These are phyloP conservation scores for Penicillium sp. DNA, from an alignment of 2,329 filamentous ascomycete genomes.

Conservation along the genomic window DNA sequence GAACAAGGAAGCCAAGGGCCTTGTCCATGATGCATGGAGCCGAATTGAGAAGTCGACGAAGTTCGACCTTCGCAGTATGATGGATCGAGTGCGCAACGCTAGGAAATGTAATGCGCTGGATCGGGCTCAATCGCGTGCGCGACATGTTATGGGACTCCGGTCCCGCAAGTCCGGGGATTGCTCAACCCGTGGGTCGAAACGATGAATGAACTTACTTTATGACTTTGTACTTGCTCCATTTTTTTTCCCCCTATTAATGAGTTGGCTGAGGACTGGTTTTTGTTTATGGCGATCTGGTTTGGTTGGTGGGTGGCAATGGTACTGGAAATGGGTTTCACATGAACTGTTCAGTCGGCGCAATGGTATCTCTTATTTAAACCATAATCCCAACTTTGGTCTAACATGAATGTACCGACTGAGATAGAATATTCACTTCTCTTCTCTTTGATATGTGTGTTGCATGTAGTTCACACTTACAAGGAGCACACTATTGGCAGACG, in stretches of 20 bases:
- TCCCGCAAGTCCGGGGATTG: constrained; percentile 10
- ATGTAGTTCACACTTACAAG: background rate
- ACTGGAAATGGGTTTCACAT: constrained; percentile 3
- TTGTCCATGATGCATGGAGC: constrained; percentile 29
- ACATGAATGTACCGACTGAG: background rate
- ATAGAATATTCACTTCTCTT: background rate
- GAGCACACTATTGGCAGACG: background rate
- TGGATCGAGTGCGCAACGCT: constrained; percentile 27
- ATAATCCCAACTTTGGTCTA: background rate
- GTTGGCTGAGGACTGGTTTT: constrained; percentile 12
- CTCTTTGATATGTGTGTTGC: background rate
- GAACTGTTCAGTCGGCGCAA: constrained; percentile 12
- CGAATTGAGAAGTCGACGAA: constrained; percentile 23
- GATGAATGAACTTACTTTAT: constrained; percentile 3
- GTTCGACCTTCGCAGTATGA: constrained; percentile 26
- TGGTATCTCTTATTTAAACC: constrained; percentile 8
- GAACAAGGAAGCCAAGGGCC: constrained; percentile 28
- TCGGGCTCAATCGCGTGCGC: constrained; percentile 36
- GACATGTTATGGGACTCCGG: constrained; percentile 27
- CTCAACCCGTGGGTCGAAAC: background rate
- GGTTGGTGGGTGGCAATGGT: constrained; percentile 5
- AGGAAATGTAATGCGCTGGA: constrained; percentile 31
- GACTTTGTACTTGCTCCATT: constrained; percentile 20
- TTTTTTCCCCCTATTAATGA: constrained; percentile 14
- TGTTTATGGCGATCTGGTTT: constrained; percentile 20